These are phyloP conservation scores for Chaetoceros tenuissimus DNA, from an alignment of 108 stramenopile genomes.

Conservation along the genomic window DNA sequence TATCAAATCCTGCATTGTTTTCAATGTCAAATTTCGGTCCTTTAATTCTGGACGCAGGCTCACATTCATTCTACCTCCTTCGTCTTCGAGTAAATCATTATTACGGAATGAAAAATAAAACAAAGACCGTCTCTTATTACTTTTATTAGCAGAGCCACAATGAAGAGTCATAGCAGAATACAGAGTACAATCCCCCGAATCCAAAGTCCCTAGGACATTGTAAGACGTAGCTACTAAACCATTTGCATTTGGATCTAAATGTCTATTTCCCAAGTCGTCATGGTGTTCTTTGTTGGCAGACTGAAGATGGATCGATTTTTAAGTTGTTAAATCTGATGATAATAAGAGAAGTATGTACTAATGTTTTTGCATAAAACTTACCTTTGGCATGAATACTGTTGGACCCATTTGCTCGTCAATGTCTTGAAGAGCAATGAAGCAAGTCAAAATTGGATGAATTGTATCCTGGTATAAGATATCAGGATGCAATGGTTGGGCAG, in stretches of 20 bases:
- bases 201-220: not conserved
- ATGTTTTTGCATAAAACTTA: not conserved
- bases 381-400: conserved; percentile 32
- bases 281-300: not conserved
- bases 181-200: not conserved
- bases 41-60: not conserved
- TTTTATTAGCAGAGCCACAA: not conserved
- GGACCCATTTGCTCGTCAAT: conserved; percentile 41
- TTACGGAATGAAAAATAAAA: not conserved
- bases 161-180: not conserved
- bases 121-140: not conserved
- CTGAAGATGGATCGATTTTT: not conserved
- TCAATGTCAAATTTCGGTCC: not conserved
- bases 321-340: not conserved
- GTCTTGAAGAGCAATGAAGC: conserved; percentile 49
- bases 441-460: conserved; percentile 27
- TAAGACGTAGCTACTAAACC: not conserved
- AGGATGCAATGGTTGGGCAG: conserved; percentile 44
- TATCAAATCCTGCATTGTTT: not conserved
- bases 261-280: not conserved
- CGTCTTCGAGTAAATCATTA: not conserved
- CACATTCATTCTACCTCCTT: not conserved
- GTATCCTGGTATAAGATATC: conserved; percentile 34
- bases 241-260: not conserved
- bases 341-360: not conserved